Percentiles rank a stretch among this genome's conserved stretches.
These are phyloP conservation scores for Postia placenta DNA, from an alignment of 768 basidiomycete genomes.

Conservation along the genomic window DNA sequence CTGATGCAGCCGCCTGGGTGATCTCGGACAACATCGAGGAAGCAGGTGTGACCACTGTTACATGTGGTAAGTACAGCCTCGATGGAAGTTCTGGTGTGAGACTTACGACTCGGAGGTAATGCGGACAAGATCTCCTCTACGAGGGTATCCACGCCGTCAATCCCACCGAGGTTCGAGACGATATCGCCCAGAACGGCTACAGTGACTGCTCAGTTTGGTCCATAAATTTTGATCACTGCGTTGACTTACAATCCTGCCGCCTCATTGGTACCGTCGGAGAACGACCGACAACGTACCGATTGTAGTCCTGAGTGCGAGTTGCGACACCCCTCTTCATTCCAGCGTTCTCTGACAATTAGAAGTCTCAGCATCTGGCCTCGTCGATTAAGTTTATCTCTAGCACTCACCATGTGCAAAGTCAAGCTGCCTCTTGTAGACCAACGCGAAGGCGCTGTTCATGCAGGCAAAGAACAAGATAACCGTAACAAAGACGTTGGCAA, in stretches of 20 bases:
- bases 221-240: not conserved
- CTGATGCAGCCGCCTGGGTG: not conserved
- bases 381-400: not conserved
- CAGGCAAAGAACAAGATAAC: not conserved
- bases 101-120: not conserved
- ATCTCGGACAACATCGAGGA: not conserved
- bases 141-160: not conserved
- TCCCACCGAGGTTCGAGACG: not conserved
- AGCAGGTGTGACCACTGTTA: not conserved
- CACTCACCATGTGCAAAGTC: not conserved
- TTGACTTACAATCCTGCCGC: not conserved
- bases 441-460: not conserved
- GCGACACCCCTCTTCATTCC: not conserved
- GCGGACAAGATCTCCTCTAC: not conserved
- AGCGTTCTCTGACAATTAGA: not conserved
- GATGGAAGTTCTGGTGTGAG: not conserved
- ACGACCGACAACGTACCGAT: not conserved
- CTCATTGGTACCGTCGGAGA: not conserved
- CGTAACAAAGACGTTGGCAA: not conserved
- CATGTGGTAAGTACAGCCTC: not conserved
- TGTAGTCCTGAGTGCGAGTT: not conserved
- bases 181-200: not conserved
- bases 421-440: not conserved
- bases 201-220: not conserved
- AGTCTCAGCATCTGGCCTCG: too few relatives aligned